Evolutionary conservation across 2,329 filamentous ascomycete species (phyloP).

Genomic region (Dactylellina parvicollis): DNA sequence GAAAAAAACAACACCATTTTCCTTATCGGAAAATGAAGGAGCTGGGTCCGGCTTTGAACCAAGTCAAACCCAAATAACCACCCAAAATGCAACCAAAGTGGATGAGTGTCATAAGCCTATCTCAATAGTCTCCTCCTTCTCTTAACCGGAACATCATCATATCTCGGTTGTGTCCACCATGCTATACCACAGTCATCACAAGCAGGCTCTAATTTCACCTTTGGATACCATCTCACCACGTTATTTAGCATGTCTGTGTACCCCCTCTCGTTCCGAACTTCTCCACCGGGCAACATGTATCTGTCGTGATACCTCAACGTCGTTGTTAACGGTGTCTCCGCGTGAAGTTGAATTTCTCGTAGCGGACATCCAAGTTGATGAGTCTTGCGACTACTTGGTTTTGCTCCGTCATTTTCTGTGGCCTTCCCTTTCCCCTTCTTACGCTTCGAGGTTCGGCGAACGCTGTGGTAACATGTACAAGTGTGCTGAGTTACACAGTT

Average conservation of each 20-base stretch:
- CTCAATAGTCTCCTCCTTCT: conserved; percentile 23
- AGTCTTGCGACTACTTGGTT: conserved; percentile 44
- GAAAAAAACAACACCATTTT: neutral
- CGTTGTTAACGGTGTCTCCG: conserved; percentile 35
- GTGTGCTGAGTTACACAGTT: conserved; percentile 42
- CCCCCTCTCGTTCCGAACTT: conserved; percentile 38
- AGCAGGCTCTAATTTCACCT: conserved; percentile 44
- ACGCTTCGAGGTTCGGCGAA: conserved; percentile 41
- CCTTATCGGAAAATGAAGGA: neutral
- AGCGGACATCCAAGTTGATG: conserved; percentile 43
- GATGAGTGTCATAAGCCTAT: neutral
- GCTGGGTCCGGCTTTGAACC: no score
- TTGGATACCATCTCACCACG: conserved; percentile 45
- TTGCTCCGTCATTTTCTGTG: conserved; percentile 33
- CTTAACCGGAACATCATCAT: conserved; percentile 32
- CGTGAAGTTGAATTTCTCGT: conserved; percentile 39
- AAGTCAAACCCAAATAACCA: neutral
- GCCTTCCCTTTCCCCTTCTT: conserved; percentile 32
- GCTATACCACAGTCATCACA: conserved; percentile 52
- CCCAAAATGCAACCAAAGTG: neutral
- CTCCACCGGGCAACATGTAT: conserved; percentile 45
- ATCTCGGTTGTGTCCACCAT: conserved; percentile 47
- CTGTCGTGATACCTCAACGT: conserved; percentile 43
- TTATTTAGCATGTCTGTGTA: conserved; percentile 43
- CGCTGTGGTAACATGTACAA: conserved; percentile 44